A percentile compares a stretch with the other conserved stretches of the same genome.
phyloP scores from a whole-genome alignment of 2,329 filamentous ascomycete species.

The Verticillium klebahnii region DNA sequence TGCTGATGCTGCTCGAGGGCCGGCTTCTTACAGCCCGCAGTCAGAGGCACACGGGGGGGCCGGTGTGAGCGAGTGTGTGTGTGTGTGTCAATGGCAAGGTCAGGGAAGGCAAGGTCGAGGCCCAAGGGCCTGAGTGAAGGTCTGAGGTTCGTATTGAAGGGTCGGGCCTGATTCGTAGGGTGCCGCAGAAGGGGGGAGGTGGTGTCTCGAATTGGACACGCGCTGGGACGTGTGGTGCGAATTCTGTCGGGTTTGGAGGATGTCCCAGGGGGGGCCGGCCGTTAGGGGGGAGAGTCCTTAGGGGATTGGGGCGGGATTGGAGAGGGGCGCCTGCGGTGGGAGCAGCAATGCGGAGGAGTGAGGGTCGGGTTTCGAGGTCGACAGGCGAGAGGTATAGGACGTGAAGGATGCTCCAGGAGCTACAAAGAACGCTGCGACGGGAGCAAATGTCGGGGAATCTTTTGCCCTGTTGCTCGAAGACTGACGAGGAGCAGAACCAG shows the following conservation, averaged over 20 bases:
- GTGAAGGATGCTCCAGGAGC: background rate
- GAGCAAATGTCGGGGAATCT: background rate
- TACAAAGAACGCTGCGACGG: background rate
- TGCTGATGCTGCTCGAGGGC: background rate
- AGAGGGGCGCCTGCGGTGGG: background rate
- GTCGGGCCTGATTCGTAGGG: background rate
- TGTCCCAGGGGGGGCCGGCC: background rate
- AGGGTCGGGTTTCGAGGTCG: background rate
- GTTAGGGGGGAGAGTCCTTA: background rate
- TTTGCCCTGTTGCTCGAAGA: background rate
- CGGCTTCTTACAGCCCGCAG: background rate
- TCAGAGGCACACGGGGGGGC: background rate
- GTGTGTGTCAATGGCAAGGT: background rate
- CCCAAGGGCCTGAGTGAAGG: background rate
- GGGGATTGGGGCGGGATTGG: background rate
- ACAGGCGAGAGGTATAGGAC: background rate
- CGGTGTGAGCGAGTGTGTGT: background rate
- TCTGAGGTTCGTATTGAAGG: background rate
- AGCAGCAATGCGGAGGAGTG: background rate
- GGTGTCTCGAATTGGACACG: background rate
- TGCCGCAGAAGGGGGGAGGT: background rate
- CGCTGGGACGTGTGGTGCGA: background rate
- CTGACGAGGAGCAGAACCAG: background rate
- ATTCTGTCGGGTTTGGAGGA: background rate
- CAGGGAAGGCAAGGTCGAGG: background rate